Evolutionary conservation across 257 asterid species (phyloP), one percentile per base, ranked within the genome.

Genomic region (Solanum ossicruentum): DNA sequence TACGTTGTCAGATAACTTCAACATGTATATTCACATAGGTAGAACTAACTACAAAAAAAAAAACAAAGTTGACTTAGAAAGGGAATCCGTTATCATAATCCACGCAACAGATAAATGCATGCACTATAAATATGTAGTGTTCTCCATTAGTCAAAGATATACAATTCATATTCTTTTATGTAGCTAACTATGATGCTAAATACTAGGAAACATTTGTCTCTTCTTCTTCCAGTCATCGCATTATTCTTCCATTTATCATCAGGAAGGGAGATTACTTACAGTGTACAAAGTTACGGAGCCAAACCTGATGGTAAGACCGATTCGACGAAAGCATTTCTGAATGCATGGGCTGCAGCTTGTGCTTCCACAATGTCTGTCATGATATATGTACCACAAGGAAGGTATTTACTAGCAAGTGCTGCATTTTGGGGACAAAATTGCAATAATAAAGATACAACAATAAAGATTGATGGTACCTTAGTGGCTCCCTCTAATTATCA

Each of bases 301-400:
- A 84, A 75, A 75, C 65, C 83, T 18, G 86, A 84, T 26, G 86
- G 83, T 3, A 75, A 58, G 4, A 23, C 78, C 2, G 66, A 84
- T 55, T 84, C 86, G 17, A 43, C 86, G 36, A 75, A 58, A 57
- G 54, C 86, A 16, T 73, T 84, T 63, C 61, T 72, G 5, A 84
- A 45, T 73, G 84, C 86, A 72, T 84, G 86, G 86, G 47, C 52
- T 41, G 86, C 54, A 45, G 86, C 83, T 84, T 84, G 86, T 84
- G 83, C 67, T 20, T 84, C 86, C n/a, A 39, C 84, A 57, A 73
- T 57, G 32, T 41, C 72, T 10, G 86, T 78, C n/a, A 47, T 49
- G 26, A 84, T 84, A 58, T 28, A 72, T 28, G 86, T 84, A 47
- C 86, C 86, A 32, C 86, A 26, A 23, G 86, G 86, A 84, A 72